phyloP scores from a whole-genome alignment of 352 stramenopile species.

The Pythium folliculosum region DNA sequence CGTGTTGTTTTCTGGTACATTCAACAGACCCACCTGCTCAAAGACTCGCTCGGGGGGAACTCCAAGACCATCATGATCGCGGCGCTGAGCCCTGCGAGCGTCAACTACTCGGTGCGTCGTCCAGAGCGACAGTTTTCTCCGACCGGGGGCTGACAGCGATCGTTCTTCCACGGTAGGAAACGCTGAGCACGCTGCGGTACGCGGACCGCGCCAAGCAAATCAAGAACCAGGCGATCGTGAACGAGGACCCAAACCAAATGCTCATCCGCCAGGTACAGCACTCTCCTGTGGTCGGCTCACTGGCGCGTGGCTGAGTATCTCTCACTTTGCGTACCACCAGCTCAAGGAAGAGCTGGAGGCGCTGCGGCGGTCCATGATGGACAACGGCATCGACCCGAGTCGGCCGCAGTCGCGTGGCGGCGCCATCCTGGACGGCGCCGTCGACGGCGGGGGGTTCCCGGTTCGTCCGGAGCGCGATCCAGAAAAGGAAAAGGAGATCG shows the following conservation, averaged over 20 bases:
- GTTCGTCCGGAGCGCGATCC: slow-evolving; percentile 37
- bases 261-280: slow-evolving; percentile 71
- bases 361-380: slow-evolving; percentile 67
- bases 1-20: not conserved
- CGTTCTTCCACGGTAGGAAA: slow-evolving; percentile 67
- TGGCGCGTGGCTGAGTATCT: not conserved
- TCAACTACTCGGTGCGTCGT: slow-evolving; percentile 78
- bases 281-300: too few relatives aligned
- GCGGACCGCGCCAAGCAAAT: slow-evolving; percentile 92
- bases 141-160: not conserved
- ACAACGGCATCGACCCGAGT: slow-evolving; percentile 55
- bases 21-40: slow-evolving; percentile 76
- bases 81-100: slow-evolving; percentile 80
- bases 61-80: slow-evolving; percentile 93
- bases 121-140: not conserved
- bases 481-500: slow-evolving; percentile 57
- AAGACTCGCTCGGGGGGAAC: slow-evolving; percentile 86
- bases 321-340: slow-evolving; percentile 25
- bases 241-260: slow-evolving; percentile 90
- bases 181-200: slow-evolving; percentile 89
- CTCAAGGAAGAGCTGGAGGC: slow-evolving; percentile 80
- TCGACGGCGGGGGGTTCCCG: slow-evolving; percentile 1
- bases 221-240: slow-evolving; percentile 92
- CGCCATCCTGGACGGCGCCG: slow-evolving; percentile 23
- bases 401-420: slow-evolving; percentile 53